Base-by-base conservation (phyloP, 805 yeast species). In the Yueomyces sp. region DNA sequence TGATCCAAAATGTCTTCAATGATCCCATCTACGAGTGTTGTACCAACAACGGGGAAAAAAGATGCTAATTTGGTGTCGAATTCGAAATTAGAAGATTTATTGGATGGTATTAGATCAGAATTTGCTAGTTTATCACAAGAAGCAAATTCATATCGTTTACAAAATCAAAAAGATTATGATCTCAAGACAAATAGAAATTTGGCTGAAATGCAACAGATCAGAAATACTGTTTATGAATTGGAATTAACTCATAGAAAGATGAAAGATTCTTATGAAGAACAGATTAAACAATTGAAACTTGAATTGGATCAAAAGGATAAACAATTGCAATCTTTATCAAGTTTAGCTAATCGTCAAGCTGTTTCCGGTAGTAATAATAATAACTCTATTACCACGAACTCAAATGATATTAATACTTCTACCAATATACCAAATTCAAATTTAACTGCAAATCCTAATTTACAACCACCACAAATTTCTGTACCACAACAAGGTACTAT, bases 241-340 rank as follows among this genome's bases (percentile, higher is more conserved):
- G 96, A 90, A 62, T 74, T 81, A 73, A 90, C 95, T 33, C 96
- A 90, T 67, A 74, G 95, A 53, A 84, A 85, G 60, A 85, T 90
- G 74, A 87, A 88, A 66, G 96, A 90, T 57, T 87, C 90, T 39
- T 90, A 90, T 65, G 96, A 90, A 62, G 94, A 85, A 57, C 96
- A 90, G 65, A 81, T 90, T 45, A 68, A 77, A 58, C 73, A 92
- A 52, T 72, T 90, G 64, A 86, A 88, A 63, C 79, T 80, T 50
- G 95, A 85, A 61, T 70, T 88, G 52, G 97, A 88, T 55, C 76
- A 73, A 56, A 71, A 88, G 54, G 94, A 85, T 58, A 73, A 88
- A 59, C 68, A 71, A 53, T 62, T 67, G 30, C 52, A 55, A 1
- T 48, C 59, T 11, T 49, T 56, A 59, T 63, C 60, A 64, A 54